Percentiles rank a stretch among this genome's conserved stretches.
Conservation (phyloP, 768 basidiomycete genomes). For the Kwoniella pini region DNA sequence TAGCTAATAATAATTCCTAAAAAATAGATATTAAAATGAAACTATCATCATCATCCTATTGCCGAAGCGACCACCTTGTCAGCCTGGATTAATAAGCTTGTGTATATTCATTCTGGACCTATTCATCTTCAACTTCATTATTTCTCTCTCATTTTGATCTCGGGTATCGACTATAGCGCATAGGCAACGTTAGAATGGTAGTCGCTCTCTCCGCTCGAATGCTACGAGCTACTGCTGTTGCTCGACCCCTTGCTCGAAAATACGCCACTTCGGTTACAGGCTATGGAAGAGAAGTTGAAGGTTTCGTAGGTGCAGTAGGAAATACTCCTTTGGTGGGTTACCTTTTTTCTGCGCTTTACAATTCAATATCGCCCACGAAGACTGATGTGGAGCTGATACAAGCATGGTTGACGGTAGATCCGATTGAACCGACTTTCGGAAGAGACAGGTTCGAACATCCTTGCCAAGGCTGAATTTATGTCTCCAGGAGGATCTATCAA, state of each 20-base stretch:
- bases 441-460: conserved; percentile 76
- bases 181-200: neutral
- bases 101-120: neutral
- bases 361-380: neutral
- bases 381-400: neutral
- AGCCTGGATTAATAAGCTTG: neutral
- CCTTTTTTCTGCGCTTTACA: neutral
- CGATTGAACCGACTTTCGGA: conserved; percentile 77
- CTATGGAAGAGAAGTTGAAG: conserved; percentile 57
- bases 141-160: neutral
- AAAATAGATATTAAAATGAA: too few species aligned
- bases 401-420: conserved; percentile 62
- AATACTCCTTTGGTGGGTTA: conserved; percentile 83
- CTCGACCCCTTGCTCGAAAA: conserved; percentile 28
- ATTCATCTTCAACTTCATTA: neutral
- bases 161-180: neutral
- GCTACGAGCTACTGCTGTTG: conserved; percentile 10
- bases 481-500: conserved; percentile 98
- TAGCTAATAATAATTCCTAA: too few species aligned
- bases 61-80: neutral
- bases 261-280: conserved; percentile 45
- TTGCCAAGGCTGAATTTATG: conserved; percentile 97
- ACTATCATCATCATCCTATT: too few species aligned
- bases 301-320: conserved; percentile 85
- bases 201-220: conserved; percentile 6